Conservation (phyloP, 2,329 filamentous ascomycete species). For the Tympanopsis confertula region DNA sequence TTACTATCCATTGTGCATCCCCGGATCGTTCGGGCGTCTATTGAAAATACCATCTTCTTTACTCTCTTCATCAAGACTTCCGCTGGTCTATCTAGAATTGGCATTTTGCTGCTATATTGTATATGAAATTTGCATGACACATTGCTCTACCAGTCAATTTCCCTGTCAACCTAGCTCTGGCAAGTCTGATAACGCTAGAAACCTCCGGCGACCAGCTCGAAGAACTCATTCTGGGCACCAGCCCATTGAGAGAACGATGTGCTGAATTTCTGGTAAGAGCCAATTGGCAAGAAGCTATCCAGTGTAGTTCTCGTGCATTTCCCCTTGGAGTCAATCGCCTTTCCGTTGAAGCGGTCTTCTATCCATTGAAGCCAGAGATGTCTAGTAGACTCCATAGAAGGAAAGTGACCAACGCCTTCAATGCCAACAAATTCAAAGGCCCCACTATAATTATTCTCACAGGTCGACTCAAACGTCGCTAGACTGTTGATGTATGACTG, state of each 20-base stretch:
- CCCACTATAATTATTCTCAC: background rate
- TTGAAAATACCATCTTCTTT: too few species aligned
- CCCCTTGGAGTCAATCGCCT: slow-evolving; percentile 4
- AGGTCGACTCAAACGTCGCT: slow-evolving; percentile 6
- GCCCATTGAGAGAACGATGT: slow-evolving; percentile 9
- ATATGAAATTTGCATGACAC: too few species aligned
- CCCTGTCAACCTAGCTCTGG: too few species aligned
- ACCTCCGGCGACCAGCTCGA: too few species aligned
- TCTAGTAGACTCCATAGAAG: slow-evolving; percentile 8
- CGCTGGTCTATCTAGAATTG: too few species aligned
- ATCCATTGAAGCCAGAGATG: slow-evolving; percentile 11
- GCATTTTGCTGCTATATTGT: too few species aligned
- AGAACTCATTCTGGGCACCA: slow-evolving; percentile 7
- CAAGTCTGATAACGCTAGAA: too few species aligned
- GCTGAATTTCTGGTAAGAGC: slow-evolving; percentile 5
- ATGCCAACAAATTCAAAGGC: slow-evolving; percentile 10
- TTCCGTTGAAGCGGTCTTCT: slow-evolving; percentile 8
- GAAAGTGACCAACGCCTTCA: slow-evolving; percentile 9
- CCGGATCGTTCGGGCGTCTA: too few species aligned
- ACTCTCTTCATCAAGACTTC: too few species aligned
- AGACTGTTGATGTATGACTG: slow-evolving; percentile 6
- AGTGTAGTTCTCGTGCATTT: slow-evolving; percentile 5
- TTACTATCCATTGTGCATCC: too few species aligned
- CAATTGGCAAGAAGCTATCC: slow-evolving; percentile 7
- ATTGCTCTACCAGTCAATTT: too few species aligned